Evolutionary conservation across 352 stramenopile genomes (phyloP).

Genomic region (Globisporangium nagaii): DNA sequence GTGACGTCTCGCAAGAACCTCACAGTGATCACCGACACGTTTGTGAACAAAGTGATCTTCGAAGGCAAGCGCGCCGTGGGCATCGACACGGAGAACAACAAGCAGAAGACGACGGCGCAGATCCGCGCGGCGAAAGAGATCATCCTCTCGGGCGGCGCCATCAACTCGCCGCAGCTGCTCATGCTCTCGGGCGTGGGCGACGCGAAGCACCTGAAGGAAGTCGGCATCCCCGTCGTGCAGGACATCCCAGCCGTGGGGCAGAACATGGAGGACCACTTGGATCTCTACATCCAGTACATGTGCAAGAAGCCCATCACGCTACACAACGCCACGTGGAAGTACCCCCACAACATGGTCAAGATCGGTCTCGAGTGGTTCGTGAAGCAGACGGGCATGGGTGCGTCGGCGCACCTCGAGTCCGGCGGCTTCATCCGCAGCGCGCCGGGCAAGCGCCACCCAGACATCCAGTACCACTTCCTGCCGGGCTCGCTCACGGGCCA

Average conservation of each 20-base stretch:
- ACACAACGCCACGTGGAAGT: slow-evolving; percentile 87
- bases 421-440: slow-evolving; percentile 84
- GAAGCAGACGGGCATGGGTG: slow-evolving; percentile 57
- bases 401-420: slow-evolving; percentile 78
- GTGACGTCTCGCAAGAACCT: slow-evolving; percentile 63
- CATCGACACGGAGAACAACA: slow-evolving; percentile 65
- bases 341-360: slow-evolving; percentile 83
- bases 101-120: slow-evolving; percentile 39
- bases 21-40: slow-evolving; percentile 73
- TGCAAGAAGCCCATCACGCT: slow-evolving; percentile 88
- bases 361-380: slow-evolving; percentile 86
- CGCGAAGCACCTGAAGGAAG: slow-evolving; percentile 60
- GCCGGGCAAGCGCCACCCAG: slow-evolving; percentile 73
- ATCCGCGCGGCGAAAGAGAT: slow-evolving; percentile 80
- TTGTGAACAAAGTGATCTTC: slow-evolving; percentile 83
- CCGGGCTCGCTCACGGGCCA: slow-evolving; percentile 74
- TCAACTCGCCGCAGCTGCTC: slow-evolving; percentile 87
- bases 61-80: slow-evolving; percentile 73
- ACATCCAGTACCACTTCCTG: slow-evolving; percentile 90
- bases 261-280: slow-evolving; percentile 88
- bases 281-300: slow-evolving; percentile 87
- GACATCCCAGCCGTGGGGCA: slow-evolving; percentile 75
- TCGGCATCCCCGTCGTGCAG: slow-evolving; percentile 71
- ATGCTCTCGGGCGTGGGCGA: slow-evolving; percentile 86
- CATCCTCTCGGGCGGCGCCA: slow-evolving; percentile 82